Percentiles rank a stretch among this genome's conserved stretches.
Evolutionary conservation across 1,139 yeast genomes (phyloP).

Genomic region (Scheffersomyces segobiensis): DNA sequence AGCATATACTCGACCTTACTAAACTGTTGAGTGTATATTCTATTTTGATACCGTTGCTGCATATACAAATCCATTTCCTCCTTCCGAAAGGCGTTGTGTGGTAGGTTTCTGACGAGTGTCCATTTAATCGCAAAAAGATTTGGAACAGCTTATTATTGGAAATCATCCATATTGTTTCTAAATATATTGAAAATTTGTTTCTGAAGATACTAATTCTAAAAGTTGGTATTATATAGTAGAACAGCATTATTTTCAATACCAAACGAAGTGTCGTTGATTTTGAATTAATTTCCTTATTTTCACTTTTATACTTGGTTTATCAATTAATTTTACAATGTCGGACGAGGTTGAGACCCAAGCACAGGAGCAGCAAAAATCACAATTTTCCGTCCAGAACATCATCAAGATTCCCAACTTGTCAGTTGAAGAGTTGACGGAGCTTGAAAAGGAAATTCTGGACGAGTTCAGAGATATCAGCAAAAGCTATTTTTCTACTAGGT

Average conservation of each 20-base stretch:
- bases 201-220: neutral
- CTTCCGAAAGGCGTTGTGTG: neutral
- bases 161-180: neutral
- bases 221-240: neutral
- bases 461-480: slow-evolving; percentile 34
- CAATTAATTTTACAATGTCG: neutral
- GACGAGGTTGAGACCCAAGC: neutral
- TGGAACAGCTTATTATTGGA: neutral
- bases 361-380: neutral
- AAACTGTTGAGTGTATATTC: neutral
- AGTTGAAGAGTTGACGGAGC: slow-evolving; percentile 27
- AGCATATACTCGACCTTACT: neutral
- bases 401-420: slow-evolving; percentile 15
- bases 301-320: neutral
- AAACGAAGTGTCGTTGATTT: neutral
- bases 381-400: neutral
- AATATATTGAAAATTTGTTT: too few species aligned
- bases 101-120: neutral
- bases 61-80: neutral
- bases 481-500: slow-evolving; percentile 31
- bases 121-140: neutral
- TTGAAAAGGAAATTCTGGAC: slow-evolving; percentile 29
- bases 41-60: neutral
- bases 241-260: neutral
- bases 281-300: neutral